Evolutionary conservation across 2,329 filamentous ascomycete genomes (phyloP), one percentile per base, ranked within the genome.

Genomic region (Xylaria sp.): DNA sequence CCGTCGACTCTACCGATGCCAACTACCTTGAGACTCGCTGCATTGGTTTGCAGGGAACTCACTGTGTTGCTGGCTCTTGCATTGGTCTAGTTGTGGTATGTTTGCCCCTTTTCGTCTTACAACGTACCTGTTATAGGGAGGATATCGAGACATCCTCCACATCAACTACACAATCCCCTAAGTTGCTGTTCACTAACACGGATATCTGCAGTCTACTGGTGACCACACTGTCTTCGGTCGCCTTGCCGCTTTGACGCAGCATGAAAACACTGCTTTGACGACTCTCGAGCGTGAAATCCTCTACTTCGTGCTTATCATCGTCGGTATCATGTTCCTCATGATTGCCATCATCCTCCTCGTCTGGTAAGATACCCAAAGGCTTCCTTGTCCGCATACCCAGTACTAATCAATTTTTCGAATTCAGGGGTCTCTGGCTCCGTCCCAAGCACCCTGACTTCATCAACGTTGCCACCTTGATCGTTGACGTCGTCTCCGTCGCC

Each of bases 1-100:
- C 83, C 0, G 79, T 88, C 11, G 80, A 89, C n/a, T 83, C 80
- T 0, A 87, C 85, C 0, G 87, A 91, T 67, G 77, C 81, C 46
- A 91, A 91, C 71, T 91, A 90, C 68, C 83, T 92, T 35, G 89
- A 92, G 70, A 92, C 88, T 2, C 83, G 83, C 55, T 88, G 85
- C 66, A 90, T 92, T 56, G 89, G 88, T 19, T 79, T 92, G 8
- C 88, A 91, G 69, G 89, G 90, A n/a, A 91, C 89, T 0, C 88
- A 92, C 68, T 91, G 88, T 65, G 84, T 89, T 3, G 85, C 85
- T 5, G 89, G 89, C 2, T 85, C 78, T 19, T 86, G 83, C 55
- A 76, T 81, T 11, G 89, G 86, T 16, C 74, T 92, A 8, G 86
- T 90, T 1, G 84, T 92, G 9, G 63, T 65, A 64, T 44, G 63